Conservation (phyloP, 441 rosid genomes). For the Macaranga tanarius region DNA sequence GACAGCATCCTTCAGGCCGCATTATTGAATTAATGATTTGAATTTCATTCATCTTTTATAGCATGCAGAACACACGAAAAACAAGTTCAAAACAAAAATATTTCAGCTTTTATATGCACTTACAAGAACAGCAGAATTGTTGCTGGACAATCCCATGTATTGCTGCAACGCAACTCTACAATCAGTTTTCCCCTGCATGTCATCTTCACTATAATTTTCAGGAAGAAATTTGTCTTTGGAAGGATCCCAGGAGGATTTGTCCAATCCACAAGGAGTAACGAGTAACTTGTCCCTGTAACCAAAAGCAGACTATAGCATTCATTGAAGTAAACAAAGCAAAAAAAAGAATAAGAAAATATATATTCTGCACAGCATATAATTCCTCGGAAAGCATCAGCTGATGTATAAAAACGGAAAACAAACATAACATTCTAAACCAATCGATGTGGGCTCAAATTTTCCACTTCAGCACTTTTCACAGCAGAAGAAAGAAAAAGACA, state of each 20-base stretch:
- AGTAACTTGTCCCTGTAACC: slow-evolving; percentile 61
- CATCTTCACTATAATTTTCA: slow-evolving; percentile 47
- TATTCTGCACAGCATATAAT: not conserved
- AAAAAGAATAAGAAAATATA: not conserved
- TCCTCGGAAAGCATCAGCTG: not conserved
- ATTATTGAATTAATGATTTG: not conserved
- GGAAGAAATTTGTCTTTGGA: slow-evolving; percentile 59
- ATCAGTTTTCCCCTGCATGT: slow-evolving; percentile 56
- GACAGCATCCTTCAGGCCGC: not conserved
- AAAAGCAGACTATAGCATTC: slow-evolving; percentile 9
- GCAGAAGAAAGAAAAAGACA: slow-evolving; percentile 6
- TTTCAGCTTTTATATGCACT: slow-evolving; percentile 23
- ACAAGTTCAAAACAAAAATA: not conserved
- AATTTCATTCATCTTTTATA: not conserved
- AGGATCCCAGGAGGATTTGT: slow-evolving; percentile 68
- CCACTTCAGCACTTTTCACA: slow-evolving; percentile 17
- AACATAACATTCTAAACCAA: not conserved
- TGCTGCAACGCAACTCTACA: slow-evolving; percentile 60
- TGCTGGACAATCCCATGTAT: slow-evolving; percentile 41
- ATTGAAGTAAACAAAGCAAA: not conserved
- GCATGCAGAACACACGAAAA: not conserved
- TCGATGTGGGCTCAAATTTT: slow-evolving; percentile 16
- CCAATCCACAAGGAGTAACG: slow-evolving; percentile 59
- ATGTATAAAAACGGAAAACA: not conserved
- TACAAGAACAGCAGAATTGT: slow-evolving; percentile 50